Evolutionary conservation across 371 early-diverging fungal species (phyloP), one percentile per base, ranked within the genome.

Genomic region (Mucor piriformis): DNA sequence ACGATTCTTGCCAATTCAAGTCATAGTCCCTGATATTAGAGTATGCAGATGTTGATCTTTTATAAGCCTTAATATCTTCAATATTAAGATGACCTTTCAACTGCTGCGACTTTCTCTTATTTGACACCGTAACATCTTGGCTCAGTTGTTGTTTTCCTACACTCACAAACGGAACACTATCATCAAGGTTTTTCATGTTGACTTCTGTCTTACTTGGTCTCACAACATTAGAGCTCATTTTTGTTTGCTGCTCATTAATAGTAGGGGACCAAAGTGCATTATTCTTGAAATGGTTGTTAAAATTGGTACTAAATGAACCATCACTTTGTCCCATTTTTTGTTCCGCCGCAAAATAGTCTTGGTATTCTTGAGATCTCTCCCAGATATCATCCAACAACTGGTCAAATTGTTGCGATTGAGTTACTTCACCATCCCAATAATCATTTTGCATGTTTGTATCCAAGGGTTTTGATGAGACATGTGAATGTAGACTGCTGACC

Each of bases 1-100:
- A 70, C 11, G 46, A 52, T 20, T 57, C 27, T 48, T 74, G 71
- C 74, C 74, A 74, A 6, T 59, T 40, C 6, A 62, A 25, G 29
- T 61, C 67, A 48, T 63, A 64, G 24, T 62, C 59, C 20, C 54
- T 54, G 8, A 65, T 42, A 25, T 50, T 49, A 0, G 65, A 60
- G 18, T 65, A 65, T 0, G 44, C 65, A 16, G 65, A 65, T 0
- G 46, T 54, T 0, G 65, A 65, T 33, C 56, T 50, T 33, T 65
- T 65, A 20, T 65, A 65, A 2, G 60, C 40, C 18, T 60, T 54
- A 18, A 55, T 46, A 32, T 65, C 65, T 18, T 65, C 59, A 29
- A 65, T 64, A 27, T 64, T 54, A 6, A 64, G 16, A 8, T 20
- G 3, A 3, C 34, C 13, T 38, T 54, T 37, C 15, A 16, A 23